A percentile compares a stretch with the other conserved stretches of the same genome.
These are phyloP conservation scores for Eucalyptus erythrocorys DNA, from an alignment of 345 rosid genomes.

Conservation along the genomic window DNA sequence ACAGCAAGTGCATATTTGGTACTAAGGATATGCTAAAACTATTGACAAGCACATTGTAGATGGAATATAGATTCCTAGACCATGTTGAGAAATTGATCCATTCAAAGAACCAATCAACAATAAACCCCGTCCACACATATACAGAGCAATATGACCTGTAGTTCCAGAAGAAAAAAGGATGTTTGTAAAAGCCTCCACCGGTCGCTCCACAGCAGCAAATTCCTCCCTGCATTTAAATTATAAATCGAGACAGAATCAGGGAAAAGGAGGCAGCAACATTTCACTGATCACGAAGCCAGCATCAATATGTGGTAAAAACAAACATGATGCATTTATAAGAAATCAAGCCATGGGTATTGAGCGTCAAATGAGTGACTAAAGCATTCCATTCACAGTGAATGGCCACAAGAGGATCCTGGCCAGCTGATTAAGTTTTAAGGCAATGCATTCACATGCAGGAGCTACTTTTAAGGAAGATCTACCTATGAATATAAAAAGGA, in stretches of 20 bases:
- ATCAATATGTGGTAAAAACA: background rate
- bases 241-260: background rate
- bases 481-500: background rate
- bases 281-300: background rate
- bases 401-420: background rate
- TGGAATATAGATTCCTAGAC: background rate
- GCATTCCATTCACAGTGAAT: background rate
- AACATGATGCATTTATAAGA: background rate
- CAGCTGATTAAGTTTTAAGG: background rate
- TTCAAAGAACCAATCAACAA: background rate
- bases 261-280: background rate
- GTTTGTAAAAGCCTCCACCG: slow-evolving; percentile 73
- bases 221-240: slow-evolving; percentile 38
- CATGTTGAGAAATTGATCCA: background rate
- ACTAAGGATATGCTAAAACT: background rate
- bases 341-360: background rate
- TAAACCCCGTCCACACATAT: background rate
- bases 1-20: background rate
- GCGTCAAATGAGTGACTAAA: background rate
- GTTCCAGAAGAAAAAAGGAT: slow-evolving; percentile 98
- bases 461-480: background rate
- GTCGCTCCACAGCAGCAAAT: slow-evolving; percentile 62
- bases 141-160: slow-evolving; percentile 36
- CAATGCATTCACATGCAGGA: background rate
- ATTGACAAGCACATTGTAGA: background rate